A percentile compares a stretch with the other conserved stretches of the same genome.
Evolutionary conservation across 805 yeast species (phyloP).

Genomic region (Myxozyma nipponensis): DNA sequence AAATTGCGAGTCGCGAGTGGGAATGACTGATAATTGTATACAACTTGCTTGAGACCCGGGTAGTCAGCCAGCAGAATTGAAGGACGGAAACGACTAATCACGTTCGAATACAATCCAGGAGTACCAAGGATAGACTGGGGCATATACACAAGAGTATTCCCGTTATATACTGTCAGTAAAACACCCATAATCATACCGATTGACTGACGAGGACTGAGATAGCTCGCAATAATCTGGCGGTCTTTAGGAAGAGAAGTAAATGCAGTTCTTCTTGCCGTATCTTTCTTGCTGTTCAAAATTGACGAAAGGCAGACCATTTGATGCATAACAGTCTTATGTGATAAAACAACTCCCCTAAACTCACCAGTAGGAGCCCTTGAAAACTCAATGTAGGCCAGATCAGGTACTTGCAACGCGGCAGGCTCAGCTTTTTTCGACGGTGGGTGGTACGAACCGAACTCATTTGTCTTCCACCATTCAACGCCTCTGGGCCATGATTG

Average conservation of each 20-base stretch:
- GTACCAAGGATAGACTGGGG: constrained; percentile 68
- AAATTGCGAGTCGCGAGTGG: constrained; percentile 81
- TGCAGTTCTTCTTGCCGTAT: not conserved
- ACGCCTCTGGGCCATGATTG: constrained; percentile 72
- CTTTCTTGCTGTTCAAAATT: constrained; percentile 48
- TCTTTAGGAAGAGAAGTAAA: constrained; percentile 35
- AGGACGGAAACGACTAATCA: constrained; percentile 66
- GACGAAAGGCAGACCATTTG: constrained; percentile 77
- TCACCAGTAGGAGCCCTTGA: constrained; percentile 88
- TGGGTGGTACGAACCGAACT: constrained; percentile 66
- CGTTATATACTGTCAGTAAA: constrained; percentile 75
- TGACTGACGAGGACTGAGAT: constrained; percentile 68
- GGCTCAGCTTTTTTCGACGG: constrained; percentile 54
- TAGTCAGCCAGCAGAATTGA: constrained; percentile 80
- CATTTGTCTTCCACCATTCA: constrained; percentile 77
- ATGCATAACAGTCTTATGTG: constrained; percentile 81
- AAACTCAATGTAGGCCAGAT: constrained; percentile 89
- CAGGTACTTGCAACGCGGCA: constrained; percentile 70
- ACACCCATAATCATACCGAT: constrained; percentile 83
- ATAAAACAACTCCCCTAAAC: constrained; percentile 85
- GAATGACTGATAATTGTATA: constrained; percentile 84
- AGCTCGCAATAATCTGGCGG: constrained; percentile 55
- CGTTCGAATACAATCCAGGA: constrained; percentile 83
- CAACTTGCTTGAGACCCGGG: constrained; percentile 81
- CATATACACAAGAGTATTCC: constrained; percentile 75